phyloP scores from a whole-genome alignment of 192 early-diverging fungal species.

The Backusella parvicylindrica region DNA sequence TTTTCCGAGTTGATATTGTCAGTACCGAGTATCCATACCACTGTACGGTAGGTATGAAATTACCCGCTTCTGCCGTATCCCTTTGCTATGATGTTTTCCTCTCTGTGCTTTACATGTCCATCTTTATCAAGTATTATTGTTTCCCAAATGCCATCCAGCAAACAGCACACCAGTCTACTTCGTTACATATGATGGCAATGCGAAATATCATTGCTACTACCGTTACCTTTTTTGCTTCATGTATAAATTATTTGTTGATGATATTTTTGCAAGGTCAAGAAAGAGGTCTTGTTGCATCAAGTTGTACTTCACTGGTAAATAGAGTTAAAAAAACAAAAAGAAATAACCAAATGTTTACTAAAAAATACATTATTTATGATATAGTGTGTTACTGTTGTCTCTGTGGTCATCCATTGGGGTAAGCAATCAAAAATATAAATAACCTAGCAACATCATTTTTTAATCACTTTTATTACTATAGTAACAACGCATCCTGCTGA shows the following conservation, averaged over 20 bases:
- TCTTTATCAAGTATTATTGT: constrained; percentile 13
- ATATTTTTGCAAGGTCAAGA: constrained; percentile 34
- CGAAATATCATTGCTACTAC: constrained; percentile 36
- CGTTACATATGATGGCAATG: constrained; percentile 29
- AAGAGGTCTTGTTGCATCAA: constrained; percentile 44
- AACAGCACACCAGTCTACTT: constrained; percentile 21
- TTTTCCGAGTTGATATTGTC: constrained; percentile 18
- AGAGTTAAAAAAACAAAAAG: not conserved
- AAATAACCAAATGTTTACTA: too few relatives aligned
- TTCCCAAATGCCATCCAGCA: constrained; percentile 21
- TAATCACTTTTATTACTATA: not conserved
- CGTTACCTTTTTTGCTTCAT: constrained; percentile 30
- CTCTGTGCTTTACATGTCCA: not conserved
- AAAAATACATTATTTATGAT: too few relatives aligned
- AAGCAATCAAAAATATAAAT: not conserved
- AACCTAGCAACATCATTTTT: too few relatives aligned
- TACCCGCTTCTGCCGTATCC: constrained; percentile 7
- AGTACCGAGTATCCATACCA: constrained; percentile 20
- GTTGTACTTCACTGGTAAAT: constrained; percentile 36
- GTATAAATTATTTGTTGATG: constrained; percentile 35
- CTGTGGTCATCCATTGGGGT: constrained; percentile 18
- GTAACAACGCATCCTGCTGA: constrained; percentile 27
- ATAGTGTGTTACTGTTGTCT: constrained; percentile 7
- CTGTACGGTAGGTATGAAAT: constrained; percentile 20
- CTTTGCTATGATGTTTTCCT: constrained; percentile 24